A percentile compares a stretch with the other conserved stretches of the same genome.
phyloP scores from a whole-genome alignment of 169 alveolate genomes.

The Plasmodium adleri region DNA sequence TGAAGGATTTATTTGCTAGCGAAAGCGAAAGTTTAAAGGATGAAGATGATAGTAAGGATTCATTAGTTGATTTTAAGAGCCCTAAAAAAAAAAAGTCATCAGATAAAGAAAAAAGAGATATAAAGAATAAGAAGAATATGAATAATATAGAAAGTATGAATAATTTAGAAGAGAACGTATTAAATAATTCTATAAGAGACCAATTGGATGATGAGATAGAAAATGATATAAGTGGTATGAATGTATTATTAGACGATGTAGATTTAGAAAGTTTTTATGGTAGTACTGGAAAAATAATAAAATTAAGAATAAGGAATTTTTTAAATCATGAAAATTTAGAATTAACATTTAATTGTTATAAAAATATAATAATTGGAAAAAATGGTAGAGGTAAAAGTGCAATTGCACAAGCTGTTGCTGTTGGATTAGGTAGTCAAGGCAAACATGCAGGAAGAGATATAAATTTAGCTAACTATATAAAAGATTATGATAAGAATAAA shows the following conservation, averaged over 20 bases:
- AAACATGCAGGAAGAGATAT: constrained; percentile 85
- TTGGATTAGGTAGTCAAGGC: constrained; percentile 86
- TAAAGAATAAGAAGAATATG: too few relatives aligned
- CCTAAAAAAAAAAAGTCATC: too few relatives aligned
- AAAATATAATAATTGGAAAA: constrained; percentile 85
- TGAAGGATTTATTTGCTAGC: too few relatives aligned
- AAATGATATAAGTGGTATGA: background rate
- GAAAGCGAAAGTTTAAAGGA: too few relatives aligned
- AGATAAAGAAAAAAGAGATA: too few relatives aligned
- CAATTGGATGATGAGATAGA: background rate
- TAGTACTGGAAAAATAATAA: constrained; percentile 82
- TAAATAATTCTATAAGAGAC: background rate
- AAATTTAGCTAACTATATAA: constrained; percentile 80
- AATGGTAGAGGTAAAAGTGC: constrained; percentile 90
- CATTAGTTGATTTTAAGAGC: too few relatives aligned
- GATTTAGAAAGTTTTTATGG: constrained; percentile 76
- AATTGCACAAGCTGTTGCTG: constrained; percentile 87
- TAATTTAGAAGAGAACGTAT: background rate
- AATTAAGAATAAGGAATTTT: constrained; percentile 81
- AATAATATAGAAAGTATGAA: background rate
- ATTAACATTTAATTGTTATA: constrained; percentile 80
- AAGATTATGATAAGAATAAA: constrained; percentile 86
- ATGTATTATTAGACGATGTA: constrained; percentile 16
- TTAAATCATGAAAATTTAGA: constrained; percentile 85
- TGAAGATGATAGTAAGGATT: too few relatives aligned